phyloP scores from a whole-genome alignment of 345 rosid genomes.

The Pugionium dolabratum region DNA sequence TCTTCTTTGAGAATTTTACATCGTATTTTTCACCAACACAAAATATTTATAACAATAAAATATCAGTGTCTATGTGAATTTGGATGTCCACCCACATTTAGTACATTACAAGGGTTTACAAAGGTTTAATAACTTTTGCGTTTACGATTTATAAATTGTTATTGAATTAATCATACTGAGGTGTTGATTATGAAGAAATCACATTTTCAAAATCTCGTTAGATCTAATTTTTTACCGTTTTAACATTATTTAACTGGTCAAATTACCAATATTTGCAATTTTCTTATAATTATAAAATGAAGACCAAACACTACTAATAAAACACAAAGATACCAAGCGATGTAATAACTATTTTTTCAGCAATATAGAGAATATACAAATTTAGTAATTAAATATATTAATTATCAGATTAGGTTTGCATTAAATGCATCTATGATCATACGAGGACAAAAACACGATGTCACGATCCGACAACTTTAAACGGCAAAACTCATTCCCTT shows the following conservation, averaged over 20 bases:
- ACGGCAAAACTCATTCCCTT: not conserved
- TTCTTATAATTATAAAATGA: not conserved
- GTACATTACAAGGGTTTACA: not conserved
- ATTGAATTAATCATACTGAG: too few species aligned
- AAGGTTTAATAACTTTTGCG: too few species aligned
- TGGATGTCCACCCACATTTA: not conserved
- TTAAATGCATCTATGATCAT: not conserved
- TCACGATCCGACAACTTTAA: not conserved
- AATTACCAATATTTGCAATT: not conserved
- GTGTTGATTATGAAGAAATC: not conserved
- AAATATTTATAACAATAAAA: not conserved
- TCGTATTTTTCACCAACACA: not conserved
- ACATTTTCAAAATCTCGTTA: not conserved
- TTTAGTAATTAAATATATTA: not conserved
- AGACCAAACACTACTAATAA: not conserved
- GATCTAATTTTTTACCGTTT: not conserved
- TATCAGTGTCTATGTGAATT: not conserved
- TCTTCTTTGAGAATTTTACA: conserved; percentile 14
- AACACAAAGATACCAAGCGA: not conserved
- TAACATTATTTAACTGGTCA: not conserved
- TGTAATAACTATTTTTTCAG: not conserved
- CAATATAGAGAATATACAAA: not conserved
- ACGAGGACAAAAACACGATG: too few species aligned
- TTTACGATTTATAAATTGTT: too few species aligned
- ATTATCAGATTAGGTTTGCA: not conserved